Base-by-base conservation (phyloP, 2,329 filamentous ascomycete genomes). In the Pestalotiopsis fici region DNA sequence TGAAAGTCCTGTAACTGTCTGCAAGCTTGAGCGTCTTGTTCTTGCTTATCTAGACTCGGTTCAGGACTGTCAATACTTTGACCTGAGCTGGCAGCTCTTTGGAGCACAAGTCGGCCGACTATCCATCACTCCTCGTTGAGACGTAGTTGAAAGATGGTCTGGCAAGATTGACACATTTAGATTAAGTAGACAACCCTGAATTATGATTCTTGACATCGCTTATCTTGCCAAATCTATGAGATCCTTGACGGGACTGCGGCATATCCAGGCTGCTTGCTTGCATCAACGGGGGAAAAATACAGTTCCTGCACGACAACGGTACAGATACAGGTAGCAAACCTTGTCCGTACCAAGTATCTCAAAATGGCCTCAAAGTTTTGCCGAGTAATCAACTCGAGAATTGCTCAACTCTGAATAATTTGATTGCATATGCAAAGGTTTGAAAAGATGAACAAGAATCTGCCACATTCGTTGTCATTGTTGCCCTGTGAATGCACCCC, bases 1-100 rank as follows among this genome's bases (percentile, higher is more conserved):
- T 87, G 67, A 81, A 88, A 74, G 75, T 79, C 82, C 80, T 80
- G 78, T 73, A 74, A 76, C 76, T 73, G 73, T 78, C 81, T 80
- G 80, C 81, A 79, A 76, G 74, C 68, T 72, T 74, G 71, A 74
- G 80, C 87, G 87, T 89, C 84, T 88, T 89, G 87, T 80, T 70
- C 74, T 74, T 71, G 73, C 78, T 75, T 73, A 70, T 74, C 66
- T 57, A 77, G 80, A 78, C 72, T 66, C 61, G 72, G 74, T 75
- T 75, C 77, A 74, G 74, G 77, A 9, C 74, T 66, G 72, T 80
- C 79, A 77, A 72, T 72, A 71, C 66, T 73, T 64, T 65, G 69
- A 69, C 73, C 70, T 63, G 66, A 23, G 69, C 70, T 64, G 67
- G 68, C 74, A 71, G 61, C 73, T 76, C 74, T 73, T 71, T 71